These are phyloP conservation scores for Cyberlindnera nakhonratchasimensis DNA, from an alignment of 805 yeast species.

Conservation along the genomic window DNA sequence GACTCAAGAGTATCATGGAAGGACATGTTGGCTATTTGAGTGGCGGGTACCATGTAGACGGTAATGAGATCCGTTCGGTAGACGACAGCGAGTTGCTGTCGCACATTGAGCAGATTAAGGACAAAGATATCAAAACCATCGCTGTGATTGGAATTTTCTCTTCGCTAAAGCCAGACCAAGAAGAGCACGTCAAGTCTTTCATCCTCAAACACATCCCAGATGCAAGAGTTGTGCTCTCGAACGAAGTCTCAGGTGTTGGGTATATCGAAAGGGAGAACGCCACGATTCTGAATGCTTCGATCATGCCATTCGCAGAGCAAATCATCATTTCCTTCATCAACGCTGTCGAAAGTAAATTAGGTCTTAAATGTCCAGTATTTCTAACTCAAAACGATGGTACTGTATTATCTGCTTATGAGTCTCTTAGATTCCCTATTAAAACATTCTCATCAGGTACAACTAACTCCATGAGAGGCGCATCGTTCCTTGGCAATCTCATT, in stretches of 20 bases:
- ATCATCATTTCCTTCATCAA: conserved; percentile 38
- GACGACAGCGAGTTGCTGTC: conserved; percentile 29
- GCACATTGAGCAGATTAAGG: conserved; percentile 32
- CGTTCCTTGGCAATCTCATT: conserved; percentile 35
- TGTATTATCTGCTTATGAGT: conserved; percentile 38
- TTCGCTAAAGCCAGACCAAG: conserved; percentile 36
- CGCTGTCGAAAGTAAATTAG: conserved; percentile 33
- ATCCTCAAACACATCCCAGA: conserved; percentile 34
- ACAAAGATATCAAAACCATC: conserved; percentile 33
- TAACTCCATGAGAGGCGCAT: conserved; percentile 46
- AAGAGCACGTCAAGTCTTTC: conserved; percentile 31
- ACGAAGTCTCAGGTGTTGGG: conserved; percentile 41
- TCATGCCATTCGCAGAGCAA: conserved; percentile 39
- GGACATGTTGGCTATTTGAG: conserved; percentile 34
- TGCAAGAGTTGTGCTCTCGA: conserved; percentile 36
- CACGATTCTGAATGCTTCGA: conserved; percentile 43
- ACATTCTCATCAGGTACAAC: conserved; percentile 50
- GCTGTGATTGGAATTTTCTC: conserved; percentile 41
- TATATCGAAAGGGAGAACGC: conserved; percentile 47
- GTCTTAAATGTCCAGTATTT: conserved; percentile 37
- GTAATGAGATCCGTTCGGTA: conserved; percentile 34
- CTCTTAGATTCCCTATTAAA: conserved; percentile 39
- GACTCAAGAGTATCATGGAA: conserved; percentile 32
- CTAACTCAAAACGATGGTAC: conserved; percentile 50
- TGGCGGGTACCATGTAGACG: conserved; percentile 43